A percentile compares a stretch with the other conserved stretches of the same genome.
phyloP scores from a whole-genome alignment of 805 yeast genomes.

The Teunomyces pallodes region DNA sequence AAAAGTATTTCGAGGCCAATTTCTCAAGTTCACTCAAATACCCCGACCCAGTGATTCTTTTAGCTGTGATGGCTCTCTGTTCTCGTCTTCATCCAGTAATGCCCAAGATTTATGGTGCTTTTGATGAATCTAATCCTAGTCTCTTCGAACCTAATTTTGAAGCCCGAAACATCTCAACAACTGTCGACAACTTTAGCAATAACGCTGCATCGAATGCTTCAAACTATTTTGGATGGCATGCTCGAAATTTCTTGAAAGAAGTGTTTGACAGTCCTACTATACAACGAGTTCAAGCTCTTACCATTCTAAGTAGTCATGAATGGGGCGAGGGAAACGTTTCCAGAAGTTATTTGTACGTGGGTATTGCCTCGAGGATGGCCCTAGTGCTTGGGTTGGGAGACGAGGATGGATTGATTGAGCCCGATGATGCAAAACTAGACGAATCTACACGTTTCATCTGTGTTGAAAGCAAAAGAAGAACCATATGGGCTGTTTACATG shows the following conservation, averaged over 20 bases:
- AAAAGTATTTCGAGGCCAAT: conserved; percentile 11
- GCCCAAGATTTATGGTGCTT: conserved; percentile 29
- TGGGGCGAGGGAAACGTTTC: conserved; percentile 42
- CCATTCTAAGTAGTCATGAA: conserved; percentile 37
- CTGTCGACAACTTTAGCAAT: conserved; percentile 1
- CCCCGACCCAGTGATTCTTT: conserved; percentile 30
- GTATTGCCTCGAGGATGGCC: conserved; percentile 42
- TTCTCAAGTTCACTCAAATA: conserved; percentile 11
- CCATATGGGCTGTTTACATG: conserved; percentile 42
- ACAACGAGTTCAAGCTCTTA: conserved; percentile 35
- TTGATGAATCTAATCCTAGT: conserved; percentile 26
- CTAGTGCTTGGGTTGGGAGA: conserved; percentile 28
- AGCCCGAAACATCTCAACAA: not conserved
- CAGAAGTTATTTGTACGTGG: conserved; percentile 34
- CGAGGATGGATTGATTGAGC: conserved; percentile 11
- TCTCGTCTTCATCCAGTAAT: conserved; percentile 32
- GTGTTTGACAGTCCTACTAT: conserved; percentile 38
- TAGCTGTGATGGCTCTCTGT: conserved; percentile 36
- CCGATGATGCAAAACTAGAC: conserved; percentile 7
- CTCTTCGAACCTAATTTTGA: conserved; percentile 20
- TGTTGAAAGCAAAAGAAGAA: conserved; percentile 32
- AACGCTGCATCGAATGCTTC: conserved; percentile 29
- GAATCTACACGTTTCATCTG: conserved; percentile 18
- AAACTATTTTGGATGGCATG: conserved; percentile 39
- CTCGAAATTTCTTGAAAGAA: conserved; percentile 26